Evolutionary conservation across 805 yeast species (phyloP).

Genomic region (Saturnispora bothae): DNA sequence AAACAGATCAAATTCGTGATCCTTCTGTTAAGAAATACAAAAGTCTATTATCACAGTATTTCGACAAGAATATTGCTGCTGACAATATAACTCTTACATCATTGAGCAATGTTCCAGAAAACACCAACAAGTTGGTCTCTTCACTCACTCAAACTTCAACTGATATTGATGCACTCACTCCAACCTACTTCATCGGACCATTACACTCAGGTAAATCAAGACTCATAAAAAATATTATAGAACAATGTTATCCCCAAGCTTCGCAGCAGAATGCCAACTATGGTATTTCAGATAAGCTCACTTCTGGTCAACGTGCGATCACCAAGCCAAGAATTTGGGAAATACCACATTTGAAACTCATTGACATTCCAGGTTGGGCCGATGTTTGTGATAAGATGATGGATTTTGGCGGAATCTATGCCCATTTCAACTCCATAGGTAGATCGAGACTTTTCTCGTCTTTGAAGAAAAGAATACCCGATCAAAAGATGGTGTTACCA

Average conservation of each 20-base stretch:
- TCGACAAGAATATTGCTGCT: background rate
- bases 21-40: background rate
- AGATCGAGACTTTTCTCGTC: background rate
- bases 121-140: constrained; percentile 2
- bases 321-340: constrained; percentile 10
- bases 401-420: constrained; percentile 7
- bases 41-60: constrained; percentile 2
- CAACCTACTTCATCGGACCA: constrained; percentile 22
- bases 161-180: background rate
- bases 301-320: constrained; percentile 7
- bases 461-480: background rate
- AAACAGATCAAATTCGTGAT: background rate
- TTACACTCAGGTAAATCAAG: constrained; percentile 23
- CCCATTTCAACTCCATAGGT: constrained; percentile 2
- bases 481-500: background rate
- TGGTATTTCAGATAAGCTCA: constrained; percentile 3
- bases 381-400: constrained; percentile 17
- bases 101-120: background rate
- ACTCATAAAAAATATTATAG: constrained; percentile 9
- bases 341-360: constrained; percentile 13
- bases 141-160: constrained; percentile 4
- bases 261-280: constrained; percentile 1
- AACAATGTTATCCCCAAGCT: background rate
- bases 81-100: background rate
- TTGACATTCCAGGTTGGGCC: constrained; percentile 25